A percentile compares a stretch with the other conserved stretches of the same genome.
phyloP scores from a whole-genome alignment of 176 grass and related monocot genomes.

The Cenchrus purpureus region DNA sequence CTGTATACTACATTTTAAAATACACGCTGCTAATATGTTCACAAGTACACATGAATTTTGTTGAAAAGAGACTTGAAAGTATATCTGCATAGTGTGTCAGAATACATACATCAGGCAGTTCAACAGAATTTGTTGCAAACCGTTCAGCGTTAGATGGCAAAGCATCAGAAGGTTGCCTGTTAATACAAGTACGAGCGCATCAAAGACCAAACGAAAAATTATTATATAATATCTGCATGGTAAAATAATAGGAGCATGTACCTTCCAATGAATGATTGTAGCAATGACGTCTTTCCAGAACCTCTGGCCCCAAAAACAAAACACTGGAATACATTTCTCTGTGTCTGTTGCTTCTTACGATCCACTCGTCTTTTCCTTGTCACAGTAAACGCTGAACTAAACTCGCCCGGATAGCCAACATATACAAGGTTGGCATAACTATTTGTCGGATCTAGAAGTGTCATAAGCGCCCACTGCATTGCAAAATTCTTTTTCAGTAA shows the following conservation, averaged over 20 bases:
- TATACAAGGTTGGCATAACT: constrained; percentile 92
- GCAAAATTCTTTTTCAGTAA: constrained; percentile 22
- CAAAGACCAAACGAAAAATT: not conserved
- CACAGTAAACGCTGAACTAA: constrained; percentile 73
- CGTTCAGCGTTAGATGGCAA: constrained; percentile 58
- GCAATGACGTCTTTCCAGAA: constrained; percentile 80
- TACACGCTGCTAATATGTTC: not conserved
- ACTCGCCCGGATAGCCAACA: constrained; percentile 80
- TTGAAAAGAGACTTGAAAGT: not conserved
- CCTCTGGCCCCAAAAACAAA: constrained; percentile 90
- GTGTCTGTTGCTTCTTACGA: constrained; percentile 86
- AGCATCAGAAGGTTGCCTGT: constrained; percentile 82
- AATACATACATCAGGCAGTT: constrained; percentile 66
- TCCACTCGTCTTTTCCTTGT: constrained; percentile 93
- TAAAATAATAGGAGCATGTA: constrained; percentile 22
- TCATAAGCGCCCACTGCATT: constrained; percentile 97
- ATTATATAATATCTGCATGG: not conserved
- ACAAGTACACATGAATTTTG: not conserved
- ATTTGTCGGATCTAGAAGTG: constrained; percentile 79
- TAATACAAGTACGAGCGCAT: constrained; percentile 22
- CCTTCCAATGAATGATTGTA: constrained; percentile 94
- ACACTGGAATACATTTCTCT: constrained; percentile 83
- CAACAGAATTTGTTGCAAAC: constrained; percentile 88
- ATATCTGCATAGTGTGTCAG: not conserved
- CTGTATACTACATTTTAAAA: not conserved